Evolutionary conservation across 495 filamentous ascomycete species (phyloP), one percentile per base, ranked within the genome.

Genomic region (Durotheca rogersii): DNA sequence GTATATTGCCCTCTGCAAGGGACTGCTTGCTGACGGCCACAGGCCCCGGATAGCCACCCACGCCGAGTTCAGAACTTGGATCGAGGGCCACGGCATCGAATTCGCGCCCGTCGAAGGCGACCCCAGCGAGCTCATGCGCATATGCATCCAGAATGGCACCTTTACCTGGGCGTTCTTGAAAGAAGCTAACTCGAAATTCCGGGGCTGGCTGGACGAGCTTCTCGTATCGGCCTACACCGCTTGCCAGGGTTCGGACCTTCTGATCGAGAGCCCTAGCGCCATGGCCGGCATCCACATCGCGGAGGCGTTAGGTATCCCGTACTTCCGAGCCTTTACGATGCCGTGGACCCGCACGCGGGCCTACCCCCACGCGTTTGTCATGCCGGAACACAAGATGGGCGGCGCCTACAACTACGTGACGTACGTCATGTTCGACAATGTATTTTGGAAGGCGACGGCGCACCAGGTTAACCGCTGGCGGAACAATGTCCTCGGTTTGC

Each of bases 201-300:
- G 94, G 53, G 87, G 86, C 14, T 98, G 91, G 91, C 82, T 98
- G 47, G 92, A 98, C 58, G 84, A 87, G 19, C 77, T 98, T 6
- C 80, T 96, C 15, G 78, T 74, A 7, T 89, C 90, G n/a, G 84
- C 90, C 0, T 97, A 89, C 86, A 67, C 60, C 40, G 86, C 89
- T 12, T 97, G 91, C 58, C 83, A 96, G 67, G 85, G 82, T 36
- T 88, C 86, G 40, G 92, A 98, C 64, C 72, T 98, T 27, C 75
- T 98, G 11, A 94, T 98, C 40, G 93, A 98, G 56, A 92, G 87
- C 33, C 93, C 93, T n/a, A 90, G 86, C 54, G 90, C 94, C 33
- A 98, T 98, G 93, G 90, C 85, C 7, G 93, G 93, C 20, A 96
- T 98, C 33, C 93, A 98, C 66, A 96, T 98, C 51, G 93, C 93